Evolutionary conservation across 2,329 filamentous ascomycete species (phyloP).

Genomic region (Xylaria polymorpha): DNA sequence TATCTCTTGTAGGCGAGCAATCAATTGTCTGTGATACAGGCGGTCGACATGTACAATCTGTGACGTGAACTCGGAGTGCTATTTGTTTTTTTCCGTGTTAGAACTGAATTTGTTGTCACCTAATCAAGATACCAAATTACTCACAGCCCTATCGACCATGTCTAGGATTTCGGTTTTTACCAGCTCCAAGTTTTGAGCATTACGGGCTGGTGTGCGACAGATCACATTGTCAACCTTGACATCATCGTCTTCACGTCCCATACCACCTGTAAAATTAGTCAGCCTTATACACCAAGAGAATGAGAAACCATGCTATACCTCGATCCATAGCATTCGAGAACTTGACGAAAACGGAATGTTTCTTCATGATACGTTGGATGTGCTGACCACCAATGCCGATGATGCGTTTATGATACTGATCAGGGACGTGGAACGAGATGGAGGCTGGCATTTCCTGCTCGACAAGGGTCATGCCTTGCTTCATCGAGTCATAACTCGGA

Average conservation of each 20-base stretch:
- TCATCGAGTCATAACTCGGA: constrained; percentile 91
- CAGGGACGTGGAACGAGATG: constrained; percentile 98
- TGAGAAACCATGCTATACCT: constrained; percentile 58
- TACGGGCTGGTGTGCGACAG: constrained; percentile 94
- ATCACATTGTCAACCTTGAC: constrained; percentile 99
- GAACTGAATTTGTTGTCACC: neutral
- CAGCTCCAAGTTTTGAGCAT: constrained; percentile 94
- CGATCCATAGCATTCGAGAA: constrained; percentile 99
- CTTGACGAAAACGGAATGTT: constrained; percentile 99
- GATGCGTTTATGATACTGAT: constrained; percentile 99
- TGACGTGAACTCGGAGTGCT: constrained; percentile 96
- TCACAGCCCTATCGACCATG: constrained; percentile 94
- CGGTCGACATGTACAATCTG: constrained; percentile 94
- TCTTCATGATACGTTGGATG: constrained; percentile 99
- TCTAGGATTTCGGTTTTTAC: constrained; percentile 99
- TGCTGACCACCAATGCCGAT: constrained; percentile 98
- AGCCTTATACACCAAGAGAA: constrained; percentile 7
- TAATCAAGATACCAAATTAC: constrained; percentile 50
- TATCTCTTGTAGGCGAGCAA: constrained; percentile 87
- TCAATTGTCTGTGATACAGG: constrained; percentile 92
- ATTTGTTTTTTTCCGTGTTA: constrained; percentile 19
- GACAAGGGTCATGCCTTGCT: constrained; percentile 89
- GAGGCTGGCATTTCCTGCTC: constrained; percentile 99
- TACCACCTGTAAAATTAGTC: constrained; percentile 62
- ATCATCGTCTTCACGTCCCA: constrained; percentile 96